Percentiles rank a stretch among this genome's conserved stretches.
Evolutionary conservation across 1,284 basidiomycete genomes (phyloP).

Genomic region (Chiua sp.): DNA sequence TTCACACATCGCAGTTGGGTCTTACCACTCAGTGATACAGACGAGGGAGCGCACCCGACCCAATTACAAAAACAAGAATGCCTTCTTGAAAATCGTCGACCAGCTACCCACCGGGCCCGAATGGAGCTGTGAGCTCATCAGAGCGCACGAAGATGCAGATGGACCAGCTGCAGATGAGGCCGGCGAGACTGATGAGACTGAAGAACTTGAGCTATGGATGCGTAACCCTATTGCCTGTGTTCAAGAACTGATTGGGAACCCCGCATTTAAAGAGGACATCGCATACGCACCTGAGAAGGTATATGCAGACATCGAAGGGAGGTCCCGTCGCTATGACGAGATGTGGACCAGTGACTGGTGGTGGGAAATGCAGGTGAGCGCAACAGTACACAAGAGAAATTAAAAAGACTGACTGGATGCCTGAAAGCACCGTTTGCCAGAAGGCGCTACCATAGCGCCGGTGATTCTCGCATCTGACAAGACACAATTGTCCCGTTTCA

Average conservation of each 20-base stretch:
- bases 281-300: conserved; percentile 23
- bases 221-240: conserved; percentile 37
- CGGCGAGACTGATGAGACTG: conserved; percentile 10
- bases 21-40: too few species aligned
- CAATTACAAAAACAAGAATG: conserved; percentile 25
- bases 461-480: conserved; percentile 21
- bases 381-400: too few species aligned
- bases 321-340: too few species aligned
- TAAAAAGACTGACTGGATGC: too few species aligned
- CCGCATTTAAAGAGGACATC: conserved; percentile 14
- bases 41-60: neutral
- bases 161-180: too few species aligned
- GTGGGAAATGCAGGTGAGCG: too few species aligned
- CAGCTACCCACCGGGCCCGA: conserved; percentile 21
- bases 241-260: conserved; percentile 36
- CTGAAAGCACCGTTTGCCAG: neutral
- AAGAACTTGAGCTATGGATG: conserved; percentile 37
- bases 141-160: conserved; percentile 16
- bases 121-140: conserved; percentile 28
- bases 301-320: conserved; percentile 14
- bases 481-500: conserved; percentile 9
- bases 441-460: conserved; percentile 3
- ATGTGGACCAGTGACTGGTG: too few species aligned
- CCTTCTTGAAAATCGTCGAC: conserved; percentile 26
- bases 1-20: too few species aligned